Conservation (phyloP, 2,329 filamentous ascomycete genomes). For the Mycosphaerella sp. region DNA sequence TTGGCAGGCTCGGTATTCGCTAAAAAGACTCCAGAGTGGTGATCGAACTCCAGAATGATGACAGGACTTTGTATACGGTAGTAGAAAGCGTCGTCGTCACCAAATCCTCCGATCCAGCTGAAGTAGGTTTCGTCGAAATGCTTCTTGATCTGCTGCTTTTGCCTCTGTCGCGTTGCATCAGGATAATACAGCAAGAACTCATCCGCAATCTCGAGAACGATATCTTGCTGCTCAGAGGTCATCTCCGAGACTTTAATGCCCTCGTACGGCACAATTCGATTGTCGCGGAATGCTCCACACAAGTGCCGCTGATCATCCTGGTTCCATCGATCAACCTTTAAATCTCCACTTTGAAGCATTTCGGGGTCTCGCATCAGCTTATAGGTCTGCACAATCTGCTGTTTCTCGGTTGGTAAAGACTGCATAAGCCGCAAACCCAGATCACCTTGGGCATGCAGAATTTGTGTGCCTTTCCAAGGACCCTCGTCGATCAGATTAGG, state of each 20-base stretch:
- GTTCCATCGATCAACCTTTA: constrained; percentile 61
- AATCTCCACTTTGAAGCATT: constrained; percentile 52
- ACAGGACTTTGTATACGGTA: constrained; percentile 73
- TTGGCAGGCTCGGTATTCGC: constrained; percentile 66
- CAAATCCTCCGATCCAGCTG: constrained; percentile 68
- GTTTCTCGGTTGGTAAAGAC: constrained; percentile 45
- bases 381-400: constrained; percentile 52
- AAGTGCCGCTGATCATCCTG: constrained; percentile 73
- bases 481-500: constrained; percentile 67
- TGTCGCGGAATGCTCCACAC: constrained; percentile 73
- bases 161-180: constrained; percentile 46
- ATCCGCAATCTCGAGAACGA: constrained; percentile 54
- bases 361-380: constrained; percentile 55
- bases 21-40: constrained; percentile 62
- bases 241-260: constrained; percentile 55
- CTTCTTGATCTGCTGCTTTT: constrained; percentile 49
- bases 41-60: constrained; percentile 70
- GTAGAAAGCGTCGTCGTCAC: constrained; percentile 65
- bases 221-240: constrained; percentile 43
- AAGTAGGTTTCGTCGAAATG: constrained; percentile 69
- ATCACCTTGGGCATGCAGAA: constrained; percentile 58
- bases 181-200: constrained; percentile 68
- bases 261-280: constrained; percentile 66
- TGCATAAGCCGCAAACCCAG: constrained; percentile 67
- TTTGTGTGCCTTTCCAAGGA: constrained; percentile 56